phyloP scores from a whole-genome alignment of 306 rosid genomes.

The Cicer pinnatifidum region DNA sequence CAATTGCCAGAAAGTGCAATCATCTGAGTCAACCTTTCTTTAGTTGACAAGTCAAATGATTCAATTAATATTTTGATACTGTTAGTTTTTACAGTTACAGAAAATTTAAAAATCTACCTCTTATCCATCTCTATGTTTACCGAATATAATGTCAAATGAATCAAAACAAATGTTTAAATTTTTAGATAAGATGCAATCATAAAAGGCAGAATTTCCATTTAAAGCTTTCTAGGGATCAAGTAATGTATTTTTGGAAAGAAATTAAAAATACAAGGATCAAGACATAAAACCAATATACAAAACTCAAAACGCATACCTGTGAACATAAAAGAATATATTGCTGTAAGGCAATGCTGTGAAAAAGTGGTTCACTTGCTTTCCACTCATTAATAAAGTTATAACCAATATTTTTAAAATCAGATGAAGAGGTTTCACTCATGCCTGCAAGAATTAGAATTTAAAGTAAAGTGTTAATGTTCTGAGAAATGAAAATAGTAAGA shows the following conservation, averaged over 20 bases:
- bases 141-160: slow-evolving; percentile 12
- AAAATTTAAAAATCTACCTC: not conserved
- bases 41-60: not conserved
- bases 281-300: slow-evolving; percentile 19
- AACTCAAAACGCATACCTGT: slow-evolving; percentile 62
- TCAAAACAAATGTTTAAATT: slow-evolving; percentile 24
- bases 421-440: slow-evolving; percentile 32
- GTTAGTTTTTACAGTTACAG: not conserved
- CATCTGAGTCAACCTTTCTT: too few relatives aligned
- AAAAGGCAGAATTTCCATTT: slow-evolving; percentile 39
- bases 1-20: too few relatives aligned
- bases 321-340: slow-evolving; percentile 85
- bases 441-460: slow-evolving; percentile 50
- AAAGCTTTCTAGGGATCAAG: slow-evolving; percentile 6
- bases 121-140: not conserved
- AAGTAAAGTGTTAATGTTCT: slow-evolving; percentile 32
- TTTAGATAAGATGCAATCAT: slow-evolving; percentile 24
- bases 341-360: slow-evolving; percentile 77
- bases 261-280: not conserved
- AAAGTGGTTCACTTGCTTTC: slow-evolving; percentile 61
- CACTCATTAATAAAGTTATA: slow-evolving; percentile 58
- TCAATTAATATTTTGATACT: slow-evolving; percentile 1
- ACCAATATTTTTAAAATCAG: slow-evolving; percentile 64
- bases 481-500: slow-evolving; percentile 30
- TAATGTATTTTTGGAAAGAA: slow-evolving; percentile 8